These are phyloP conservation scores for Calonectria hawksworthii DNA, from an alignment of 2,329 filamentous ascomycete genomes.

Conservation along the genomic window DNA sequence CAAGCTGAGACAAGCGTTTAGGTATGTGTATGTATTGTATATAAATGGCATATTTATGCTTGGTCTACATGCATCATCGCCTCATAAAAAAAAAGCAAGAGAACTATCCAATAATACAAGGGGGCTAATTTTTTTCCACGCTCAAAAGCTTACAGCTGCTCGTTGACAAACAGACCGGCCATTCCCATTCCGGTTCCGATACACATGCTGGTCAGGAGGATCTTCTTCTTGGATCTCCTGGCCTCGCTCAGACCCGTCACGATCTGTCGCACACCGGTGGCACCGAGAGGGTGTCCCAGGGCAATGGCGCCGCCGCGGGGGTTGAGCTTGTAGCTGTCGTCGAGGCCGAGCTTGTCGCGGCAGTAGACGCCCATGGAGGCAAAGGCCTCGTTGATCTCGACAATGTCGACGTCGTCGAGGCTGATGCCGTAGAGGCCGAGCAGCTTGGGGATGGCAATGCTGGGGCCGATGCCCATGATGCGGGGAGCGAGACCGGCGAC, in stretches of 20 bases:
- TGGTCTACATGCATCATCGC: slow-evolving; percentile 7
- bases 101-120: slow-evolving; percentile 23
- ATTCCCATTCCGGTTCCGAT: slow-evolving; percentile 79
- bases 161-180: slow-evolving; percentile 76
- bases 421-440: slow-evolving; percentile 83
- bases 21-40: not conserved
- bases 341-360: slow-evolving; percentile 77
- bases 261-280: slow-evolving; percentile 84
- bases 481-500: slow-evolving; percentile 91
- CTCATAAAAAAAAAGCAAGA: not conserved
- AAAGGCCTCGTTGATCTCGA: slow-evolving; percentile 98
- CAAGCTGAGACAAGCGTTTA: not conserved
- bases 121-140: slow-evolving; percentile 25
- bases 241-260: slow-evolving; percentile 92
- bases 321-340: slow-evolving; percentile 81
- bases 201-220: slow-evolving; percentile 93
- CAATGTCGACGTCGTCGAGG: slow-evolving; percentile 86
- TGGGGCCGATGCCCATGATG: slow-evolving; percentile 96
- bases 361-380: slow-evolving; percentile 98
- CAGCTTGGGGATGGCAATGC: slow-evolving; percentile 84
- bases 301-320: slow-evolving; percentile 86
- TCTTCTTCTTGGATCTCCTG: slow-evolving; percentile 88
- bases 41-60: not conserved
- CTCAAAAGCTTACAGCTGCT: slow-evolving; percentile 52
- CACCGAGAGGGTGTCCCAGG: slow-evolving; percentile 85